Conservation (phyloP, 176 grass and related monocot species). For the Olyra latifolia region DNA sequence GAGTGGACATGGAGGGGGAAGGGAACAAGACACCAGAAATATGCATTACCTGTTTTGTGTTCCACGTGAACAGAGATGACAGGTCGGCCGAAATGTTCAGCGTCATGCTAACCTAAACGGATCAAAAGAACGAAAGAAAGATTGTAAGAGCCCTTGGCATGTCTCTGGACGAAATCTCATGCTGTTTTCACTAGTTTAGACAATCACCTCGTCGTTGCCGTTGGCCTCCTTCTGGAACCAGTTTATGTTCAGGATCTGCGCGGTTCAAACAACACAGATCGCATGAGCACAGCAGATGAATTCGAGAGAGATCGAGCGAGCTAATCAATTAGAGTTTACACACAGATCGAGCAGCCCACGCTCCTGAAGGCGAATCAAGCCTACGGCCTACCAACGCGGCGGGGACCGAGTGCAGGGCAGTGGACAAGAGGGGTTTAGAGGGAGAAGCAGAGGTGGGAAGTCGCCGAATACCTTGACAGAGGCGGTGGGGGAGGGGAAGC, state of each 20-base stretch:
- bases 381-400: neutral
- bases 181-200: neutral
- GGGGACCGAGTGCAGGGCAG: neutral
- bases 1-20: neutral
- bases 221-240: slow-evolving; percentile 99
- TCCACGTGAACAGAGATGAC: slow-evolving; percentile 96
- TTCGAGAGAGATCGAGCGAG: neutral
- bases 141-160: neutral
- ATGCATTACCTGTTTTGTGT: slow-evolving; percentile 87
- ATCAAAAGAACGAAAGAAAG: neutral
- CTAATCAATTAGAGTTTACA: neutral
- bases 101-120: slow-evolving; percentile 85
- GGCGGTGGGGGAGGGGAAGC: slow-evolving; percentile 55
- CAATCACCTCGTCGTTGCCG: slow-evolving; percentile 87
- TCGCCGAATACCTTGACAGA: slow-evolving; percentile 67
- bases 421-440: neutral
- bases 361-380: neutral
- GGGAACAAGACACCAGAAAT: neutral
- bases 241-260: slow-evolving; percentile 90
- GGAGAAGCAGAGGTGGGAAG: neutral
- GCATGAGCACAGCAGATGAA: slow-evolving; percentile 3
- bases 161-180: neutral
- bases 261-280: neutral
- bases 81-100: slow-evolving; percentile 93
- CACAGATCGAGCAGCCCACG: slow-evolving; percentile 3